A percentile compares a stretch with the other conserved stretches of the same genome.
Conservation (phyloP, 169 alveolate species). For the Condylostoma magnum region DNA sequence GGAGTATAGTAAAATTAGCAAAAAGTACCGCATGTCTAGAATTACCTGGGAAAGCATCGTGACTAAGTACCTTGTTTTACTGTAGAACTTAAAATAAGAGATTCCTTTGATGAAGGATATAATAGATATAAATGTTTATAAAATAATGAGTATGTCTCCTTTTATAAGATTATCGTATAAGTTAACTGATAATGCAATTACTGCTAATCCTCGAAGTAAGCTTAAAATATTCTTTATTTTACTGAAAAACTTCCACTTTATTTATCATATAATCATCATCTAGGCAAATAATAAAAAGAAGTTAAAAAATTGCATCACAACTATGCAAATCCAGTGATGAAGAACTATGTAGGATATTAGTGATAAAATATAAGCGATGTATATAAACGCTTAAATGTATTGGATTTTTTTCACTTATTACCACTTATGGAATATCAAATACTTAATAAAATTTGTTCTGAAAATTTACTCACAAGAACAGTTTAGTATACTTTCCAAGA, state of each 20-base stretch:
- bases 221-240: too few relatives aligned
- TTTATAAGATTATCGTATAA: not conserved
- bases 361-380: not conserved
- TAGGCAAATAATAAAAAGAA: not conserved
- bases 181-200: conserved; percentile 1
- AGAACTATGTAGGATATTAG: not conserved
- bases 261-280: not conserved
- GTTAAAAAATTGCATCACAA: not conserved
- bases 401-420: not conserved
- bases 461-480: not conserved
- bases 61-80: conserved; percentile 13
- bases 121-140: conserved; percentile 4
- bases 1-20: conserved; percentile 2
- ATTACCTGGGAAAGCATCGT: conserved; percentile 24
- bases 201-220: too few relatives aligned
- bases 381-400: not conserved
- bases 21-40: conserved; percentile 15
- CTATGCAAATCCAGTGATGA: not conserved
- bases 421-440: not conserved
- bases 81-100: conserved; percentile 19
- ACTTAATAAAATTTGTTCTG: not conserved
- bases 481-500: not conserved
- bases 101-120: conserved; percentile 24
- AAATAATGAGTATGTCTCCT: not conserved
- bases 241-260: not conserved